Percentiles rank a stretch among this genome's conserved stretches.
phyloP scores from a whole-genome alignment of 2,329 filamentous ascomycete species.

The Penicillium palitans region DNA sequence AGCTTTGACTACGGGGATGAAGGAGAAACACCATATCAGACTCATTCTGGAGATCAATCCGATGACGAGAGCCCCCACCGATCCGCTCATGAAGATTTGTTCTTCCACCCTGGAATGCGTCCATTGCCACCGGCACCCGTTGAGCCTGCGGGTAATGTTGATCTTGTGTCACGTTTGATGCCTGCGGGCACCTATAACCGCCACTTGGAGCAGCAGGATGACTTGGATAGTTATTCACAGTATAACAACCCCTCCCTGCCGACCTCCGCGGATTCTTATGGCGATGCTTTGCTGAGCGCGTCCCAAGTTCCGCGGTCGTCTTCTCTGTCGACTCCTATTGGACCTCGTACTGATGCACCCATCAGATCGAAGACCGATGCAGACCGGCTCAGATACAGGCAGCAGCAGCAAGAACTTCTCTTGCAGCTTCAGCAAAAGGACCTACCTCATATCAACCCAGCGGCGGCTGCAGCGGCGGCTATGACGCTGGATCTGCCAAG shows the following conservation, averaged over 20 bases:
- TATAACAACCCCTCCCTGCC: slow-evolving; percentile 41
- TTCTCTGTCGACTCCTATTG: slow-evolving; percentile 76
- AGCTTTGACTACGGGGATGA: slow-evolving; percentile 96
- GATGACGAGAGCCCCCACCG: slow-evolving; percentile 65
- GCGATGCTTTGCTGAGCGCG: slow-evolving; percentile 46
- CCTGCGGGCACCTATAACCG: slow-evolving; percentile 61
- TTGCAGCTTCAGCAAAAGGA: slow-evolving; percentile 51
- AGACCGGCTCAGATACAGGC: slow-evolving; percentile 59
- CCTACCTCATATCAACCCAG: slow-evolving; percentile 53
- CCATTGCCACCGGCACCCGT: slow-evolving; percentile 66
- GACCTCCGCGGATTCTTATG: slow-evolving; percentile 54
- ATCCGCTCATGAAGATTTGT: slow-evolving; percentile 82
- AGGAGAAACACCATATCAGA: slow-evolving; percentile 63
- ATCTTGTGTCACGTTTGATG: slow-evolving; percentile 49
- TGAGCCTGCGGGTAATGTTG: slow-evolving; percentile 50
- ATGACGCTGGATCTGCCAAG: slow-evolving; percentile 80
- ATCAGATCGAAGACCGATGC: slow-evolving; percentile 93
- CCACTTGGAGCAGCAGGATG: slow-evolving; percentile 47
- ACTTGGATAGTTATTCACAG: slow-evolving; percentile 35
- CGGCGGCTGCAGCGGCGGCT: slow-evolving; percentile 36
- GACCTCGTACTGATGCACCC: slow-evolving; percentile 76
- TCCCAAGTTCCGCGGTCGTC: slow-evolving; percentile 68
- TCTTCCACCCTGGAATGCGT: slow-evolving; percentile 82
- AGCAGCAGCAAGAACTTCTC: slow-evolving; percentile 56
- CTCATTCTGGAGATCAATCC: slow-evolving; percentile 54